Conservation (phyloP, 768 basidiomycete species). For the Russula dissimulans region DNA sequence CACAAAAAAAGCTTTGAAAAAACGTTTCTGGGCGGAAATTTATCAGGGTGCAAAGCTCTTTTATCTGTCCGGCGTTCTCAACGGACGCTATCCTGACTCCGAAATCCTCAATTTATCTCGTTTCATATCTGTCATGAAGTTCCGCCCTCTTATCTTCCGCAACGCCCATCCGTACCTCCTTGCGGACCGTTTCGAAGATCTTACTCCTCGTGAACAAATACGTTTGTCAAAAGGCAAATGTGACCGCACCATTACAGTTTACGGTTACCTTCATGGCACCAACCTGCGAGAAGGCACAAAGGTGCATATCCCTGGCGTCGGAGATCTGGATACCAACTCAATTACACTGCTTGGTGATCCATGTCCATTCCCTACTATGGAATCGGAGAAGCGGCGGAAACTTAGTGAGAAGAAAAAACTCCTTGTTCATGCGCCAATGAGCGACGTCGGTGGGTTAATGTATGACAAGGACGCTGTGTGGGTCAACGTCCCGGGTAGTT, state of each 20-base stretch:
- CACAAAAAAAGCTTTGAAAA: conserved; percentile 92
- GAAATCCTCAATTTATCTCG: conserved; percentile 95
- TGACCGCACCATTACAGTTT: conserved; percentile 88
- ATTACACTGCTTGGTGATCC: conserved; percentile 82
- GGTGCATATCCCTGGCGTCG: conserved; percentile 92
- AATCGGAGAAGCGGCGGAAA: conserved; percentile 85
- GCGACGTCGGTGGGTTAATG: conserved; percentile 91
- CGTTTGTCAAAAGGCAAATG: conserved; percentile 76
- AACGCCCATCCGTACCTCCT: conserved; percentile 94
- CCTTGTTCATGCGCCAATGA: conserved; percentile 95
- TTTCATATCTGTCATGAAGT: conserved; percentile 98
- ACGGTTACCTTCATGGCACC: conserved; percentile 90
- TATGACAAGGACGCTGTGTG: conserved; percentile 99
- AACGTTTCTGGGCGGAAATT: conserved; percentile 99
- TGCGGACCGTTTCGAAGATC: conserved; percentile 89
- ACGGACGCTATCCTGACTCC: conserved; percentile 93
- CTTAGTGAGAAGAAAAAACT: conserved; percentile 92
- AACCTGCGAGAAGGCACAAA: conserved; percentile 67
- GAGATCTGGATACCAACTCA: conserved; percentile 71
- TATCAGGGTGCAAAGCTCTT: conserved; percentile 98
- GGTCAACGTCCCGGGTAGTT: conserved; percentile 94
- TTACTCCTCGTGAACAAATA: conserved; percentile 80
- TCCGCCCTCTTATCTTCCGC: conserved; percentile 92
- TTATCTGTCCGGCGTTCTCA: conserved; percentile 92
- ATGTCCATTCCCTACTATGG: conserved; percentile 85